Evolutionary conservation across 306 rosid genomes (phyloP).

Genomic region (Astragalus membranaceus): DNA sequence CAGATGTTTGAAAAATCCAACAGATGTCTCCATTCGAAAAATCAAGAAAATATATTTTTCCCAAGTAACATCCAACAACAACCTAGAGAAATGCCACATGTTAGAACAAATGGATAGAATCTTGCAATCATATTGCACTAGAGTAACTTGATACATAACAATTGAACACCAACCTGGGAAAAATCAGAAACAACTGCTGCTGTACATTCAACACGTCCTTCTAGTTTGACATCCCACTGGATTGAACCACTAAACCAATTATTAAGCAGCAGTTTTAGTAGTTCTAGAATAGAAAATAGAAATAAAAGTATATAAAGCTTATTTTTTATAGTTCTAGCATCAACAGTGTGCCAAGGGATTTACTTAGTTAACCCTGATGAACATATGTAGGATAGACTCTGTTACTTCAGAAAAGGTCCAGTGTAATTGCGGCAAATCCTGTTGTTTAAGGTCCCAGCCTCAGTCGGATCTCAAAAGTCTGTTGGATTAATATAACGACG

Average conservation of each 20-base stretch:
- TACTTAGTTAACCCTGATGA: not conserved
- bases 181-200: conserved; percentile 73
- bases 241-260: conserved; percentile 75
- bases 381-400: not conserved
- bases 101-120: conserved; percentile 21
- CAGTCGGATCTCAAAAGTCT: too few species aligned
- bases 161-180: conserved; percentile 57
- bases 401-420: not conserved
- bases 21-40: conserved; percentile 51
- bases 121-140: not conserved
- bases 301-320: not conserved
- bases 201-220: conserved; percentile 85
- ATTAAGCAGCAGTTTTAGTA: conserved; percentile 31
- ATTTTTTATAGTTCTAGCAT: not conserved
- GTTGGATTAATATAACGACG: too few species aligned
- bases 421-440: too few species aligned
- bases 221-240: conserved; percentile 77
- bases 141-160: not conserved
- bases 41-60: conserved; percentile 81
- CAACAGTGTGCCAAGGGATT: not conserved
- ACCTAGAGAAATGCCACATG: conserved; percentile 41
- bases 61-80: conserved; percentile 88
- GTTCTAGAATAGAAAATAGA: conserved; percentile 9
- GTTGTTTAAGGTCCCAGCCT: too few species aligned
- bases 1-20: conserved; percentile 82